Evolutionary conservation across 108 stramenopile species (phyloP), one percentile per base, ranked within the genome.

Genomic region (Cyclotella choctawhatcheeana): DNA sequence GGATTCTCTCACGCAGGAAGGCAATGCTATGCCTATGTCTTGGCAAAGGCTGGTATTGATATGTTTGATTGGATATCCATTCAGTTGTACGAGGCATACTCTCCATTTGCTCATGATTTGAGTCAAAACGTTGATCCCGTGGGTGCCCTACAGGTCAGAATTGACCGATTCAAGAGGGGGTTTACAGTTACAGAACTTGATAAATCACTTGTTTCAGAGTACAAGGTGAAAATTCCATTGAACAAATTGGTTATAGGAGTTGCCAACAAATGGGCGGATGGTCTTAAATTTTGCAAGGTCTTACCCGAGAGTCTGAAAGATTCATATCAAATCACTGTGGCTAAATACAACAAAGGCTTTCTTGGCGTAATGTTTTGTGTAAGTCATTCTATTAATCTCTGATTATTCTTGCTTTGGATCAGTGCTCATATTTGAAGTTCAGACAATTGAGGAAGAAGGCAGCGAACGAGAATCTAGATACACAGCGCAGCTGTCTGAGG

Each of bases 61-160:
- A 82, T 64, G 44, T 86, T 96, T 66, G 92, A 96, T 69, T 86
- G 88, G 60, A 66, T 92, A 35, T 88, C 88, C 10, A 61, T 96
- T 35, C 94, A 96, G 58, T 79, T 96, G 25, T 96, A 96, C 64
- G 94, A 96, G 77, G 82, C 85, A 32, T 92, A 89, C 59, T 88
- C 90, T 44, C 75, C 81, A 18, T 89, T 88, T 31, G 82, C 78
- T 25, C 77, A 93, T 77, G 72, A 69, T 21, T 58, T 87, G 13
- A 45, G 58, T 66, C 24, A 59, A 27, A 30, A 61, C 22, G 16
- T 66, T 22, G 51, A 54, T 25, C 71, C 45, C 12, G 65, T 58
- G 13, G 65, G 72, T 27, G 65, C 78, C 7, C 51, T 79, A 1
- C 71, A 72, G 71, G 52, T 27, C 13, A 59, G 78, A 22, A 27